phyloP scores from a whole-genome alignment of 495 filamentous ascomycete genomes.

The Tuber microsphaerosporum region DNA sequence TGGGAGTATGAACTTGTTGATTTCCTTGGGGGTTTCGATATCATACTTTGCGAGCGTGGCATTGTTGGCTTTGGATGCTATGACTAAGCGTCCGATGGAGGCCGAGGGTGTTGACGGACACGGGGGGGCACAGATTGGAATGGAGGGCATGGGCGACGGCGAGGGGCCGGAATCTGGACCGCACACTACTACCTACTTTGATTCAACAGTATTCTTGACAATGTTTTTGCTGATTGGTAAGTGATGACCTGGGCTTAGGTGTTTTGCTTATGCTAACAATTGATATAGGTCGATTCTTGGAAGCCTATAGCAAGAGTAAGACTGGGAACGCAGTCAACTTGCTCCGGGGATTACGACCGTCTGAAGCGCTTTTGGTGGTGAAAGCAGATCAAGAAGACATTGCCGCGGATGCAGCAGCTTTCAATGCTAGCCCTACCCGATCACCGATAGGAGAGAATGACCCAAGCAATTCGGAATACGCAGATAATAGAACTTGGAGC shows the following conservation, averaged over 20 bases:
- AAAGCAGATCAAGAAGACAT: conserved; percentile 38
- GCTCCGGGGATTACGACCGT: conserved; percentile 70
- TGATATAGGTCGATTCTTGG: conserved; percentile 58
- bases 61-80: conserved; percentile 65
- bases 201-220: conserved; percentile 88
- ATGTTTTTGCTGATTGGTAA: conserved; percentile 73
- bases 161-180: not conserved
- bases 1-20: conserved; percentile 92
- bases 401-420: conserved; percentile 18
- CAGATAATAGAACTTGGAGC: conserved; percentile 30
- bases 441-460: conserved; percentile 33
- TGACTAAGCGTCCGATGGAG: conserved; percentile 20
- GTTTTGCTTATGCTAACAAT: conserved; percentile 13
- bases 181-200: conserved; percentile 71
- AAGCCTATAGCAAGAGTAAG: conserved; percentile 88
- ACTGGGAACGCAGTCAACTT: conserved; percentile 81
- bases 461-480: conserved; percentile 27
- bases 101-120: conserved; percentile 22
- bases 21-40: conserved; percentile 80
- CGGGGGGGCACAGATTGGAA: conserved; percentile 14
- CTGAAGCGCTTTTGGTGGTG: conserved; percentile 64
- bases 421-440: not conserved
- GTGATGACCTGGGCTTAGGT: not conserved
- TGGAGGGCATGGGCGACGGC: conserved; percentile 17
- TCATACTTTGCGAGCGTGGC: conserved; percentile 81